Evolutionary conservation across 2,329 filamentous ascomycete species (phyloP), one percentile per base, ranked within the genome.

Genomic region (Fusarium gaditjirri): DNA sequence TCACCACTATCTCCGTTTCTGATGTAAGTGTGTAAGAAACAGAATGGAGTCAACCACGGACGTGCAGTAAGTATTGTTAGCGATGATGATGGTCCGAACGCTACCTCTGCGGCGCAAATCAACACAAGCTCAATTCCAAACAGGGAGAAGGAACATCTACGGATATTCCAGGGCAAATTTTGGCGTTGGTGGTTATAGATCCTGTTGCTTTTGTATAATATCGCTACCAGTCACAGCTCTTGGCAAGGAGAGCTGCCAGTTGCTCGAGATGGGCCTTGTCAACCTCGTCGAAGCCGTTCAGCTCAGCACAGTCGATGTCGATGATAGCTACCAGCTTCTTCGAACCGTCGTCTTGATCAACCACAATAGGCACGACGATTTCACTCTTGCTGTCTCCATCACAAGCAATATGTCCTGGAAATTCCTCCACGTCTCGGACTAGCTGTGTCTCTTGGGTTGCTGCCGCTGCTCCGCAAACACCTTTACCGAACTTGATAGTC

Each of bases 351-450:
- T 77, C 75, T 56, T 74, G 72, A 25, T 77, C 73, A 21, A 77
- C 77, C 9, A 92, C 72, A 68, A 95, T 87, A 4, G 93, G 93
- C 53, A 95, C 93, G 23, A 96, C 93, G 78, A 96, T 91, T 84
- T 96, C 93, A 78, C 93, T 95, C 82, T 85, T 88, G 76, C 89
- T 93, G 63, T 89, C 91, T 8, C 89, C 88, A 80, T 96, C 93
- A 79, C 93, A 95, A 14, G 93, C 93, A 77, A 96, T 95, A 79
- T 95, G 93, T 4, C 92, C 93, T 0, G 92, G 91, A 77, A 95
- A 95, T 56, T 83, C 78, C 46, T 93, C 90, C 12, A 96, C 93
- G 79, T 96, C 90, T 17, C 84, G 82, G 1, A 92, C 87, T 11
- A 94, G 79, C 81, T 93, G 91, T 16, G 93, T 94, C 65, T 82